These are phyloP conservation scores for Boletellus ananas DNA, from an alignment of 768 basidiomycete genomes.

Conservation along the genomic window DNA sequence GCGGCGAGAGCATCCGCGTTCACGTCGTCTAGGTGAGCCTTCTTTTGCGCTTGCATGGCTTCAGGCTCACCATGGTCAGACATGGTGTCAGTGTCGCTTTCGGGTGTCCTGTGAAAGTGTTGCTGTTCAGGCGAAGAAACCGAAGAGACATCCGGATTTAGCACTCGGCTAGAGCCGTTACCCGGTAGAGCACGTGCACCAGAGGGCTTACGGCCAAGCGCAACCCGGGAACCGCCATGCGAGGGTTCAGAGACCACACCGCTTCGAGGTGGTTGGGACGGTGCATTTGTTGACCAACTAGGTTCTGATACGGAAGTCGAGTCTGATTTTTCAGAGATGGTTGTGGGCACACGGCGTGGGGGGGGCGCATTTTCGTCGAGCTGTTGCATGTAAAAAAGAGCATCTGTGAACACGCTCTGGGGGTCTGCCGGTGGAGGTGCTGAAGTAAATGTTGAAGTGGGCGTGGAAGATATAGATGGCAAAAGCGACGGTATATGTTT, in stretches of 20 bases:
- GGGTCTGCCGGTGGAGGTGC: conserved; percentile 17
- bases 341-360: conserved; percentile 41
- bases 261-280: conserved; percentile 18
- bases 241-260: conserved; percentile 31
- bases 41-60: conserved; percentile 8
- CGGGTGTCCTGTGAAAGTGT: conserved; percentile 23
- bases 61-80: conserved; percentile 17
- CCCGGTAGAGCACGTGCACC: conserved; percentile 69
- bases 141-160: conserved; percentile 33
- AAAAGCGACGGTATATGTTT: conserved; percentile 17
- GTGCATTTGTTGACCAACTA: conserved; percentile 11
- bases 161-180: conserved; percentile 34
- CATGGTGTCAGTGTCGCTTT: conserved; percentile 35
- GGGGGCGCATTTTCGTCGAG: conserved; percentile 34
- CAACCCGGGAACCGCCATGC: conserved; percentile 36
- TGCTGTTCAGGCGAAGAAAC: conserved; percentile 37
- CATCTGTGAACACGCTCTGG: conserved; percentile 48
- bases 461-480: conserved; percentile 21
- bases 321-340: conserved; percentile 43
- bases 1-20: conserved; percentile 76
- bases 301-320: conserved; percentile 31
- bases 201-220: conserved; percentile 66
- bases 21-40: conserved; percentile 40
- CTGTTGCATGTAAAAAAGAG: conserved; percentile 69
- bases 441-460: conserved; percentile 25